Evolutionary conservation across 179 eudicot genomes (phyloP), one percentile per base, ranked within the genome.

Genomic region (Drosera spatulata): DNA sequence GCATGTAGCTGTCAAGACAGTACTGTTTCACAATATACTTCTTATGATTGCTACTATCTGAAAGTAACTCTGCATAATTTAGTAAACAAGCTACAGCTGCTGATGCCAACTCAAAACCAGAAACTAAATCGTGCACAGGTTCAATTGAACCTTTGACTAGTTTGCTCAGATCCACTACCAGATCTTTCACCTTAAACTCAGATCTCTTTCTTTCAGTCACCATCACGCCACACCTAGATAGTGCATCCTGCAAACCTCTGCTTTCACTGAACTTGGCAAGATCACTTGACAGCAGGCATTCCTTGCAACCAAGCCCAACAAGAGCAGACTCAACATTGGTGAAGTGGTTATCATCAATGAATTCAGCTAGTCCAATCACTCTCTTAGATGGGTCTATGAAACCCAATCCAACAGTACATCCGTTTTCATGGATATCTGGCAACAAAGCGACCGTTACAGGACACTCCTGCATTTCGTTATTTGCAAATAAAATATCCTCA

Each of bases 401-500:
- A 66, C 88, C 81, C 64, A 88, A 60, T 41, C 96, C 96, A 69
- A 88, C 66, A 12, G 86, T 86, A 71, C 90, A 88, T 40, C 86
- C 83, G 70, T 64, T 83, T 63, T 88, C 86, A 61, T 72, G 80
- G 38, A 86, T 81, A 37, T 54, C 84, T n/a, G 87, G 85, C 44
- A 71, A 42, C 56, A 91, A 69, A 44, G 98, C 85, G 65, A 84
- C 85, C 63, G 82, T 84, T 47, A 77, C 96, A 13, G 98, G 96
- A 62, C 95, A 82, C 65, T 88, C 95, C 61, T 91, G 98, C 98
- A 91, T 91, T 48, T 91, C 98, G 78, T 88, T 88, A 69, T 91
- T 84, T 59, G 98, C 87, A 77, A 91, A 91, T 63, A 91, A 70
- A 73, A 86, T 70, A 53, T 91, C 98, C 70, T 91, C 98, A 62